phyloP scores from a whole-genome alignment of 177 flowering plant species.

The Tripterygium wilfordii region DNA sequence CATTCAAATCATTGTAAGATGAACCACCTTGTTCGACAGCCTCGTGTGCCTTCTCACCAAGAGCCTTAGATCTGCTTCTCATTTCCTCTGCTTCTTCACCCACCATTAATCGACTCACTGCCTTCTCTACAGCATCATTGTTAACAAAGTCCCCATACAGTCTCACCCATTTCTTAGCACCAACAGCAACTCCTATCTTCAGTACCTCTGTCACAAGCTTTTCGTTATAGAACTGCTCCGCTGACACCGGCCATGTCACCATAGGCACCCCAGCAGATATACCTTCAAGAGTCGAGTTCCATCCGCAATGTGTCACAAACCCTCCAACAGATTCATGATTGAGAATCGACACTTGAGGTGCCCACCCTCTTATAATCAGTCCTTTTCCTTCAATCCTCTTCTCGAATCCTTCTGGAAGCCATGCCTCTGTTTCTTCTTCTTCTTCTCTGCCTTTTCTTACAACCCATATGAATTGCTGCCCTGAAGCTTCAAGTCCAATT shows the following conservation, averaged over 20 bases:
- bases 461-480: slow-evolving; percentile 21
- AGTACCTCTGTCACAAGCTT: slow-evolving; percentile 38
- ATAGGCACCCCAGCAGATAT: slow-evolving; percentile 42
- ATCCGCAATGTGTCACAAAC: slow-evolving; percentile 61
- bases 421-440: background rate
- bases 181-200: slow-evolving; percentile 32
- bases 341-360: slow-evolving; percentile 49
- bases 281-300: slow-evolving; percentile 57
- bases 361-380: slow-evolving; percentile 48
- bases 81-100: slow-evolving; percentile 36
- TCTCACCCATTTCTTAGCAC: slow-evolving; percentile 20
- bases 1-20: slow-evolving; percentile 25
- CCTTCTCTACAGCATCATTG: slow-evolving; percentile 38
- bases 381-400: slow-evolving; percentile 33
- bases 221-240: slow-evolving; percentile 59
- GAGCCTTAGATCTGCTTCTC: slow-evolving; percentile 26
- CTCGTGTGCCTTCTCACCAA: slow-evolving; percentile 26
- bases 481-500: slow-evolving; percentile 20
- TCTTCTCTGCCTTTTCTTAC: background rate
- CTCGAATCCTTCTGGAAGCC: slow-evolving; percentile 16
- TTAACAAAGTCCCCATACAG: slow-evolving; percentile 8
- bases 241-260: slow-evolving; percentile 57
- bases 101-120: slow-evolving; percentile 29
- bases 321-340: slow-evolving; percentile 50
- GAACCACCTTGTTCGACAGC: slow-evolving; percentile 57